These are phyloP conservation scores for Letharia lupina DNA, from an alignment of 495 filamentous ascomycete species.

Conservation along the genomic window DNA sequence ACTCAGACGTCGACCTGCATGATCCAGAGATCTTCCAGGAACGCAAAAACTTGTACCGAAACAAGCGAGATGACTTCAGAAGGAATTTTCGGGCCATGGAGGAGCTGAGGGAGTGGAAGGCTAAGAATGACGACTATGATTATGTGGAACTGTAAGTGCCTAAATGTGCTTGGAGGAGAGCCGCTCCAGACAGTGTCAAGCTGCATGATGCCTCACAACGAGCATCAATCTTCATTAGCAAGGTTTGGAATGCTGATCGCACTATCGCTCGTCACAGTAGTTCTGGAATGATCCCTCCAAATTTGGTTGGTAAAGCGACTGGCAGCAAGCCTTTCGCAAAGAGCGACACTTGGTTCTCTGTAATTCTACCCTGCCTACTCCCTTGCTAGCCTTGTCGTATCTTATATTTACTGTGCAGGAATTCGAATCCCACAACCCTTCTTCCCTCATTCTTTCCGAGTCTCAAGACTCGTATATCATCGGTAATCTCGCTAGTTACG, in stretches of 20 bases:
- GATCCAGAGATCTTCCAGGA: slow-evolving; percentile 9
- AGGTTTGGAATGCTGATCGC: background rate
- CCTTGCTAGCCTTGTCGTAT: background rate
- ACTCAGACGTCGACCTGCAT: background rate
- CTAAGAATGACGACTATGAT: slow-evolving; percentile 9
- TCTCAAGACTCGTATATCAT: slow-evolving; percentile 25
- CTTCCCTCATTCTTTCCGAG: slow-evolving; percentile 19
- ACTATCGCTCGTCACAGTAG: slow-evolving; percentile 1
- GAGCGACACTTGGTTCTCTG: slow-evolving; percentile 25
- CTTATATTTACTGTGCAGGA: slow-evolving; percentile 15
- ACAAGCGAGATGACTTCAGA: slow-evolving; percentile 20
- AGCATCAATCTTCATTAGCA: background rate
- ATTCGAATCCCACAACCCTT: slow-evolving; percentile 20
- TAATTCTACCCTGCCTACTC: slow-evolving; percentile 6
- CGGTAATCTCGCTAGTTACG: slow-evolving; percentile 29
- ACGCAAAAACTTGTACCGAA: slow-evolving; percentile 18
- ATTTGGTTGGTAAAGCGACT: slow-evolving; percentile 11
- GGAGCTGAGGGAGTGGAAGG: slow-evolving; percentile 23
- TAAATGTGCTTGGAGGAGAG: background rate
- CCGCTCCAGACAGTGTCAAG: background rate
- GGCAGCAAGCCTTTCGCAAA: slow-evolving; percentile 8
- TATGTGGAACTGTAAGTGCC: slow-evolving; percentile 22
- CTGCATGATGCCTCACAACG: background rate
- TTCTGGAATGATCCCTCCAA: slow-evolving; percentile 18
- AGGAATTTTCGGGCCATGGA: slow-evolving; percentile 7